Percentiles rank a stretch among this genome's conserved stretches.
Conservation (phyloP, 2,329 filamentous ascomycete species). For the Phoma sp. region DNA sequence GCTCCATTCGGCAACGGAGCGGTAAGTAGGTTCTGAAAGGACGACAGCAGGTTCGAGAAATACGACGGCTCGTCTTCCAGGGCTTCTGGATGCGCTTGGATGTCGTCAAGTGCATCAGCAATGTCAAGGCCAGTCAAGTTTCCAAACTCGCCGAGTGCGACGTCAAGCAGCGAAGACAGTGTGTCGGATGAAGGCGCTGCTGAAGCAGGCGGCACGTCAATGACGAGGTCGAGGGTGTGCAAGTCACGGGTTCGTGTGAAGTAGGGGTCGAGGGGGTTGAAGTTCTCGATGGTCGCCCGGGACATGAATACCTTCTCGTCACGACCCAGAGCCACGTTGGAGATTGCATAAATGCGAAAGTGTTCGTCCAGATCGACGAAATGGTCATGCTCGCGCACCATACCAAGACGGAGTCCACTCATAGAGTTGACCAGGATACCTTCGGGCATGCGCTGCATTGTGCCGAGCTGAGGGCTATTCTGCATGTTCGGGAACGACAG, state of each 20-base stretch:
- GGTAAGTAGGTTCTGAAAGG: conserved; percentile 45
- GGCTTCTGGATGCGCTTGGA: conserved; percentile 32
- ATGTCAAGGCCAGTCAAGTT: conserved; percentile 36
- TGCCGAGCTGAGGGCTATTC: conserved; percentile 55
- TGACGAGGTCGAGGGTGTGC: conserved; percentile 74
- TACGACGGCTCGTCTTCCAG: conserved; percentile 39
- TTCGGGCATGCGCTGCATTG: conserved; percentile 63
- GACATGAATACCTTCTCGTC: conserved; percentile 87
- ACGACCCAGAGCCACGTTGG: conserved; percentile 79
- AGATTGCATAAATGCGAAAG: conserved; percentile 81
- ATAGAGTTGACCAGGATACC: conserved; percentile 67
- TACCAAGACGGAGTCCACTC: conserved; percentile 66
- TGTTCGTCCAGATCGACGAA: conserved; percentile 48
- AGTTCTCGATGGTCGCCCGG: conserved; percentile 69
- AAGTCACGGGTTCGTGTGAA: conserved; percentile 80
- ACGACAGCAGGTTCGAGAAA: conserved; percentile 44
- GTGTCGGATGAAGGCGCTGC: conserved; percentile 18
- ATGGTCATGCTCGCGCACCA: conserved; percentile 67
- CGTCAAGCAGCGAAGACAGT: conserved; percentile 31
- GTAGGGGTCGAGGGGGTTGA: conserved; percentile 79
- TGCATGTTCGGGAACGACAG: conserved; percentile 68
- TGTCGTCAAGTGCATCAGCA: conserved; percentile 27
- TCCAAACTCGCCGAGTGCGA: conserved; percentile 28
- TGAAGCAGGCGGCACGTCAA: conserved; percentile 58
- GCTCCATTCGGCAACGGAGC: conserved; percentile 26